Percentiles rank a stretch among this genome's conserved stretches.
Conservation (phyloP, 2,329 filamentous ascomycete species). For the Parascedosporium putredinis region DNA sequence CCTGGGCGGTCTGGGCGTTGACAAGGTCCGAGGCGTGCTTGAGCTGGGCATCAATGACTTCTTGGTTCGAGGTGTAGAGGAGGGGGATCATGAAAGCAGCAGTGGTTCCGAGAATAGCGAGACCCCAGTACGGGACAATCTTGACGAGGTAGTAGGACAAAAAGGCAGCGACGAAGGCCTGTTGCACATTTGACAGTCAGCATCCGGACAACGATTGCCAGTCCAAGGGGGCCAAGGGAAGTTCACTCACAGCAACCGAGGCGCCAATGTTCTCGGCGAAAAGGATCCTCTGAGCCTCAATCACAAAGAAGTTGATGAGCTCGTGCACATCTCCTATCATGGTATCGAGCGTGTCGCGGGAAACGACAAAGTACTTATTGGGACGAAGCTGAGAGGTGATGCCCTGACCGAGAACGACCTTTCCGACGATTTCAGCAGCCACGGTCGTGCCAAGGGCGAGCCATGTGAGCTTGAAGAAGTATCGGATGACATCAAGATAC, state of each 20-base stretch:
- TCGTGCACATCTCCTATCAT: constrained; percentile 56
- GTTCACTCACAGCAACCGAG: constrained; percentile 45
- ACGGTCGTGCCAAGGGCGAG: constrained; percentile 51
- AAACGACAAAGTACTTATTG: constrained; percentile 56
- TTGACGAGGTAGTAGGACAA: constrained; percentile 60
- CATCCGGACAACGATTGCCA: too few species aligned
- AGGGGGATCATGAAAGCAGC: constrained; percentile 52
- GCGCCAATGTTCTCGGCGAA: constrained; percentile 56
- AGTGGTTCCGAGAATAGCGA: constrained; percentile 49
- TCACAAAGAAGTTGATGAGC: constrained; percentile 61
- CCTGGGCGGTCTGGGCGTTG: constrained; percentile 52
- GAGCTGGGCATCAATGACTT: constrained; percentile 56
- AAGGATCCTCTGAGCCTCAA: constrained; percentile 57
- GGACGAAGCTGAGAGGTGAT: constrained; percentile 56
- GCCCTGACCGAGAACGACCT: constrained; percentile 49
- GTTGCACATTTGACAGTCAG: neutral
- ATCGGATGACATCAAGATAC: constrained; percentile 57
- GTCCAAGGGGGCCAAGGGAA: neutral
- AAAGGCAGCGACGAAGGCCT: constrained; percentile 53
- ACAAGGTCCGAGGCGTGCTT: constrained; percentile 46
- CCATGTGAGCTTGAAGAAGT: constrained; percentile 54
- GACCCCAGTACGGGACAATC: constrained; percentile 60
- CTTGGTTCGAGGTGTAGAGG: constrained; percentile 57
- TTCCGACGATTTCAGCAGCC: constrained; percentile 50
- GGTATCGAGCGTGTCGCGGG: constrained; percentile 49